These are phyloP conservation scores for Trichoderma endophyticum DNA, from an alignment of 2,329 filamentous ascomycete genomes.

Conservation along the genomic window DNA sequence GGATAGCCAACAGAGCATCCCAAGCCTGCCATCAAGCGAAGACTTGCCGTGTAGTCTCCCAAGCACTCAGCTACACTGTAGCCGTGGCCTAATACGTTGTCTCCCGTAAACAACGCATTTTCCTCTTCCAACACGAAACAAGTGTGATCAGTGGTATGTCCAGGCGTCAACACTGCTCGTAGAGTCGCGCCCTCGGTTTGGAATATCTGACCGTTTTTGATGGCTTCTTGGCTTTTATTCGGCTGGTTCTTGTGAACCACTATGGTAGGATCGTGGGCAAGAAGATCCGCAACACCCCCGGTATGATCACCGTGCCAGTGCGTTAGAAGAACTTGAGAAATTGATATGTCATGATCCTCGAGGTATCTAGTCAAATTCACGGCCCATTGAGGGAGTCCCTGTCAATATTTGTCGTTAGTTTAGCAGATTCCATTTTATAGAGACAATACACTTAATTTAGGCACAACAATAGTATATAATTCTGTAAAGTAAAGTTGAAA, in stretches of 20 bases:
- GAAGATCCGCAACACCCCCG: conserved; percentile 60
- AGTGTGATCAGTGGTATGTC: not conserved
- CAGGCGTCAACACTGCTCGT: not conserved
- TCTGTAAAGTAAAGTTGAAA: not conserved
- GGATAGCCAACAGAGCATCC: conserved; percentile 52
- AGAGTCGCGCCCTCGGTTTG: not conserved
- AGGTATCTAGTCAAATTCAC: not conserved
- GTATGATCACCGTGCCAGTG: conserved; percentile 76
- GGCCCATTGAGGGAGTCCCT: not conserved
- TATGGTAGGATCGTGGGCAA: conserved; percentile 24
- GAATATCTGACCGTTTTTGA: not conserved
- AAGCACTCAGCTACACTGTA: conserved; percentile 72
- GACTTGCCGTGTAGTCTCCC: conserved; percentile 55
- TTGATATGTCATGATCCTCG: not conserved
- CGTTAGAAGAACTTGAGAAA: conserved; percentile 57
- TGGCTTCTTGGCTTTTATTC: not conserved
- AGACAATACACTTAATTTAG: not conserved
- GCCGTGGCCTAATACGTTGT: conserved; percentile 72
- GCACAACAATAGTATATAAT: rapidly evolving
- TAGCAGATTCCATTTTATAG: not conserved
- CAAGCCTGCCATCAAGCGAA: conserved; percentile 57
- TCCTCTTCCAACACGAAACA: not conserved
- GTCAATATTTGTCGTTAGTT: not conserved
- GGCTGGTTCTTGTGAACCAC: not conserved
- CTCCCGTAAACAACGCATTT: conserved; percentile 65